These are phyloP conservation scores for Candida sonorensis DNA, from an alignment of 805 yeast genomes.

Conservation along the genomic window DNA sequence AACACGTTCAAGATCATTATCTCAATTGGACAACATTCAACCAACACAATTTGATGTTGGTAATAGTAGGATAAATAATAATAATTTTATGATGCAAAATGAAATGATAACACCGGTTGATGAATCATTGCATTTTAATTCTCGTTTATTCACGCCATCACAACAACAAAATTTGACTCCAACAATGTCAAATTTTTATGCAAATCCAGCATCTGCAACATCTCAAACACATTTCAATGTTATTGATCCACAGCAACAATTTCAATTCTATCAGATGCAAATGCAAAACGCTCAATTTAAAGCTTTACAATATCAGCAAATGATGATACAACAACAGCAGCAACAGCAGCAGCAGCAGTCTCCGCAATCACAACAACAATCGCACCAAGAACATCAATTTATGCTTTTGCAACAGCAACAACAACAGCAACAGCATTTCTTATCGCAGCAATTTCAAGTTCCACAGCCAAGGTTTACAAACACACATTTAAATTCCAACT, in stretches of 20 bases:
- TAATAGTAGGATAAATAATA: too few relatives aligned
- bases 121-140: not conserved
- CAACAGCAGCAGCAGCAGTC: slow-evolving; percentile 5
- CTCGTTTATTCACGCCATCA: too few relatives aligned
- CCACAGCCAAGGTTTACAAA: slow-evolving; percentile 1
- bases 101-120: too few relatives aligned
- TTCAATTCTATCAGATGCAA: slow-evolving; percentile 12
- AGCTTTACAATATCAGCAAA: slow-evolving; percentile 15
- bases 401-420: slow-evolving; percentile 5
- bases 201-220: slow-evolving; percentile 18
- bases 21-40: slow-evolving; percentile 21
- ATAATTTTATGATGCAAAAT: too few relatives aligned
- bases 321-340: slow-evolving; percentile 12
- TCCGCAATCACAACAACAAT: slow-evolving; percentile 5
- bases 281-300: slow-evolving; percentile 16
- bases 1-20: slow-evolving; percentile 29
- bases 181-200: not conserved
- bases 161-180: not conserved
- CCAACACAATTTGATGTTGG: slow-evolving; percentile 2
- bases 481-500: not conserved
- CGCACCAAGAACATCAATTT: not conserved
- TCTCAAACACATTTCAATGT: slow-evolving; percentile 14
- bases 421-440: slow-evolving; percentile 1
- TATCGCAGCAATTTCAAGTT: not conserved
- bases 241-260: slow-evolving; percentile 5